Evolutionary conservation across 2,329 filamentous ascomycete genomes (phyloP).

Genomic region (Fusarium pseudograminearum): DNA sequence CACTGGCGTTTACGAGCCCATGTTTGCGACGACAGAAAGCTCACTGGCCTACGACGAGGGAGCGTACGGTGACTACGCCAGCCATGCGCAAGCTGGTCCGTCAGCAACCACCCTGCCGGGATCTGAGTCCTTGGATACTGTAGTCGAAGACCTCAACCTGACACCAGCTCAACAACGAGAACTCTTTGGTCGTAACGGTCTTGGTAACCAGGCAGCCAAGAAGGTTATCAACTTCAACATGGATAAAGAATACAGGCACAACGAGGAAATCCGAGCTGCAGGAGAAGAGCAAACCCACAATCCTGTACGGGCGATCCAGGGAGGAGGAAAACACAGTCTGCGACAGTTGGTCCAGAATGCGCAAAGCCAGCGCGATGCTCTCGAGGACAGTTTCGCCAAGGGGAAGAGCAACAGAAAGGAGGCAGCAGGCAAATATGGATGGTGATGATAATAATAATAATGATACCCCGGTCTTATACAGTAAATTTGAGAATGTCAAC

Average conservation of each 20-base stretch:
- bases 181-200: conserved; percentile 79
- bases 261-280: conserved; percentile 78
- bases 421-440: conserved; percentile 86
- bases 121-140: conserved; percentile 72
- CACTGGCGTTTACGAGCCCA: conserved; percentile 62
- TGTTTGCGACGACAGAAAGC: conserved; percentile 57
- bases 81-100: conserved; percentile 50
- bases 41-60: conserved; percentile 35
- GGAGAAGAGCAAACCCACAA: conserved; percentile 82
- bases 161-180: conserved; percentile 82
- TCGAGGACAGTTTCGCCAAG: conserved; percentile 91
- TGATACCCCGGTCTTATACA: conserved; percentile 42
- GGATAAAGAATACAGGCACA: conserved; percentile 86
- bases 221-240: conserved; percentile 89
- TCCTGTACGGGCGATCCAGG: conserved; percentile 85
- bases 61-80: conserved; percentile 50
- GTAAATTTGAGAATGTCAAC: conserved; percentile 23
- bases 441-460: conserved; percentile 60
- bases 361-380: conserved; percentile 82
- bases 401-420: conserved; percentile 84
- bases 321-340: conserved; percentile 82
- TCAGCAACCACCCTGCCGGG: conserved; percentile 47
- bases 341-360: conserved; percentile 88
- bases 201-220: conserved; percentile 54
- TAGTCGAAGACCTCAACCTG: conserved; percentile 83